Evolutionary conservation across 192 early-diverging fungal species (phyloP), one percentile per base, ranked within the genome.

Genomic region (Coemansia sp.): DNA sequence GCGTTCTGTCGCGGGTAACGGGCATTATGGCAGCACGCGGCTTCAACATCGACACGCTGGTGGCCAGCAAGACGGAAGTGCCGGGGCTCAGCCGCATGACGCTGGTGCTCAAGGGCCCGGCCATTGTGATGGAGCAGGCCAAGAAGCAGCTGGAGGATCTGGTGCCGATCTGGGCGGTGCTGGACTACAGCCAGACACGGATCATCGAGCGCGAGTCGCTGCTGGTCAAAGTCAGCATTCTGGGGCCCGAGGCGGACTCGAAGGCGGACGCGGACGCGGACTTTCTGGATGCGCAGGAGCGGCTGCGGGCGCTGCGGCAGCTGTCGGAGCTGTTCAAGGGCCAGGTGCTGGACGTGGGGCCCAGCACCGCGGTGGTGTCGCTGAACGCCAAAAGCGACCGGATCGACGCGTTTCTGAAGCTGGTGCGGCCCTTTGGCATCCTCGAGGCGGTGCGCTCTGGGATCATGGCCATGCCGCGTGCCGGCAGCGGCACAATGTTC

Each of bases 21-120:
- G 96, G 90, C 16, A 90, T 93, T 55, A 80, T 98, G 71, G 96
- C 96, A 5, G 94, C 86, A 15, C 80, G 96, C 42, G 93, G 93
- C 0, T 95, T 97, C 79, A 98, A 97, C 69, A 98, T 98, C 66
- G 96, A 98, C 66, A 92, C 93, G 45, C 78, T 98, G 39, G 94
- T 98, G 8, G 96, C 95, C 8, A 89, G 92, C 63, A 93, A 91
- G 56, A 98, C 96, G 17, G 93, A 98, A 63, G 94, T 94, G 11
- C 84, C 85, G 1, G 92, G 93, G 53, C 82, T 98, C 50, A 86
- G 84, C 63, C 84, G 96, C 48, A 96, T 96, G 92, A 98, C 94
- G 11, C 86, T 98, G 47, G 93, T 96, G n/a, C 76, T 98, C 45
- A 87, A 87, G 54, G 96, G 93, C 12, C 86, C 89, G 30, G 81